Conservation (phyloP, 306 rosid genomes). For the Erythrophleum fordii region DNA sequence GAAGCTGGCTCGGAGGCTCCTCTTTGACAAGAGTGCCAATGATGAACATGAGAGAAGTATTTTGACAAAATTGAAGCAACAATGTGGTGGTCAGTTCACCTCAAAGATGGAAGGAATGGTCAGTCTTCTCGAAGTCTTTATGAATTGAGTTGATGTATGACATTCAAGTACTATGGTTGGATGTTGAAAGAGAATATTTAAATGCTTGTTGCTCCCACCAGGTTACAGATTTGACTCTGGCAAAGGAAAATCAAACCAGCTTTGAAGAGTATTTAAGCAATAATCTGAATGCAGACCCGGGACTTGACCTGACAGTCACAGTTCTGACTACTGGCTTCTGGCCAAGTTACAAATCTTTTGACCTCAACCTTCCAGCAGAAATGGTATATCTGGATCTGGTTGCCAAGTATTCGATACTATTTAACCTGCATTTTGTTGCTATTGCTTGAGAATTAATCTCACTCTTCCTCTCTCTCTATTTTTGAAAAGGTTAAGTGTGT, state of each 20-base stretch:
- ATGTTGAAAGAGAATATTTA: slow-evolving; percentile 21
- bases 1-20: slow-evolving; percentile 95
- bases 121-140: slow-evolving; percentile 36
- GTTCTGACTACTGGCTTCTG: slow-evolving; percentile 95
- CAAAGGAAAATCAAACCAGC: slow-evolving; percentile 79
- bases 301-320: slow-evolving; percentile 88
- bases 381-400: slow-evolving; percentile 62
- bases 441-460: slow-evolving; percentile 32
- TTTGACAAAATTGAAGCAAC: slow-evolving; percentile 87
- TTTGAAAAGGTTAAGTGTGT: slow-evolving; percentile 71
- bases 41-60: slow-evolving; percentile 92
- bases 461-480: neutral
- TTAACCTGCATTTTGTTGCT: slow-evolving; percentile 22
- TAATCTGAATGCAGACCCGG: slow-evolving; percentile 67
- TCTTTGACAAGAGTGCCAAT: slow-evolving; percentile 92
- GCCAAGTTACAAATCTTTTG: slow-evolving; percentile 98
- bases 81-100: slow-evolving; percentile 93
- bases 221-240: slow-evolving; percentile 95
- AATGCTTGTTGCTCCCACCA: slow-evolving; percentile 38
- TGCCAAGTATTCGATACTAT: slow-evolving; percentile 24
- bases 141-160: slow-evolving; percentile 14
- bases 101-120: slow-evolving; percentile 99
- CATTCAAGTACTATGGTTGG: slow-evolving; percentile 16
- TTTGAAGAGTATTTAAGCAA: slow-evolving; percentile 80
- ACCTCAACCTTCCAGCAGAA: slow-evolving; percentile 90